phyloP scores from a whole-genome alignment of 495 filamentous ascomycete genomes.

The Aspergillus panamensis region DNA sequence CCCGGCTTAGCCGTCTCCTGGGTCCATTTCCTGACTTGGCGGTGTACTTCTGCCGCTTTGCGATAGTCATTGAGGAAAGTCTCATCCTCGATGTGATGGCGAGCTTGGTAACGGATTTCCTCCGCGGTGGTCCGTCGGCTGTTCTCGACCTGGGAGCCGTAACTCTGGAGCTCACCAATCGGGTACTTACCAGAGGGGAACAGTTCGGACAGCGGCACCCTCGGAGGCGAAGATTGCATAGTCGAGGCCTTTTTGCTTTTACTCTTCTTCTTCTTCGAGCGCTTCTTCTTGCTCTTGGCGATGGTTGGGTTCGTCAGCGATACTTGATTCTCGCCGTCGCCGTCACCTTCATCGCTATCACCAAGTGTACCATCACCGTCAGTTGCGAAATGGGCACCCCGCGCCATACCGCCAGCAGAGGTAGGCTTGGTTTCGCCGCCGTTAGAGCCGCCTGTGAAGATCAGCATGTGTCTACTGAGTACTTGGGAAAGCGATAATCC shows the following conservation, averaged over 20 bases:
- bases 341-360: slow-evolving; percentile 54
- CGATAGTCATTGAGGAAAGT: slow-evolving; percentile 57
- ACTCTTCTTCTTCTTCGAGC: slow-evolving; percentile 37
- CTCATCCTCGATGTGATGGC: slow-evolving; percentile 48
- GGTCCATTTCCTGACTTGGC: slow-evolving; percentile 57
- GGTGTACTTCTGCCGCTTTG: slow-evolving; percentile 58
- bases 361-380: slow-evolving; percentile 41
- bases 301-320: slow-evolving; percentile 19
- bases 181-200: slow-evolving; percentile 52
- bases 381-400: slow-evolving; percentile 32
- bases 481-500: neutral
- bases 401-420: slow-evolving; percentile 38
- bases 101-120: slow-evolving; percentile 52
- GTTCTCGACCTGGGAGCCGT: slow-evolving; percentile 47
- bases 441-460: slow-evolving; percentile 15
- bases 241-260: slow-evolving; percentile 29
- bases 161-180: slow-evolving; percentile 49
- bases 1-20: slow-evolving; percentile 56
- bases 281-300: slow-evolving; percentile 44
- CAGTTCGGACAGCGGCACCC: slow-evolving; percentile 48
- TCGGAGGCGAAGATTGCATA: slow-evolving; percentile 54
- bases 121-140: slow-evolving; percentile 55
- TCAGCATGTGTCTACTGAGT: neutral
- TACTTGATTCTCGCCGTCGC: slow-evolving; percentile 53
- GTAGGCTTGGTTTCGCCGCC: slow-evolving; percentile 35